Evolutionary conservation across 441 rosid genomes (phyloP).

Genomic region (Rhodomyrtus psidioides): DNA sequence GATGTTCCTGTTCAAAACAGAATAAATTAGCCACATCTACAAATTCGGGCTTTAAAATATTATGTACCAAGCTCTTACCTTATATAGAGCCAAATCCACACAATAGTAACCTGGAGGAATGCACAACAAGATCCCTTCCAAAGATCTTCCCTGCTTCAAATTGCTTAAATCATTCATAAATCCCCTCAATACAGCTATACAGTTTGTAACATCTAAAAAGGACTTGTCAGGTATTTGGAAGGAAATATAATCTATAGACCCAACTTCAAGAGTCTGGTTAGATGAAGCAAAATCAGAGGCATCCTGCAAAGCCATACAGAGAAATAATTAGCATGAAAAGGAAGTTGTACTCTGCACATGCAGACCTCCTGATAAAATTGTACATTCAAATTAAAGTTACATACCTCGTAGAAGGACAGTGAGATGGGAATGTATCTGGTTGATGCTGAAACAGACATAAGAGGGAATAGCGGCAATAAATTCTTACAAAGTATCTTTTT

Average conservation of each 20-base stretch:
- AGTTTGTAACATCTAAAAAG: constrained; percentile 36
- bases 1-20: constrained; percentile 43
- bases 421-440: constrained; percentile 49
- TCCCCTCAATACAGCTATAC: constrained; percentile 66
- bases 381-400: not conserved
- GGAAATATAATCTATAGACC: constrained; percentile 40
- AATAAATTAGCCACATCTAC: not conserved
- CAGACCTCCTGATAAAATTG: not conserved
- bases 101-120: constrained; percentile 46
- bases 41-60: not conserved
- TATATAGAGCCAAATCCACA: constrained; percentile 77
- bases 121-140: constrained; percentile 60
- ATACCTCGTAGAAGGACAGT: constrained; percentile 74
- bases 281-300: constrained; percentile 15
- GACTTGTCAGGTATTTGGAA: constrained; percentile 57
- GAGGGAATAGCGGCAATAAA: constrained; percentile 63
- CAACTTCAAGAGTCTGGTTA: too few relatives aligned
- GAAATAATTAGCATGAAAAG: not conserved
- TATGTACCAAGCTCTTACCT: constrained; percentile 38
- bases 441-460: constrained; percentile 37
- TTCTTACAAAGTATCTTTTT: constrained; percentile 60
- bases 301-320: constrained; percentile 26
- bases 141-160: constrained; percentile 25
- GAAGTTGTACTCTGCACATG: not conserved
- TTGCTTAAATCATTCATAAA: constrained; percentile 30